These are phyloP conservation scores for Ceriops zippeliana DNA, from an alignment of 345 rosid species.

Conservation along the genomic window DNA sequence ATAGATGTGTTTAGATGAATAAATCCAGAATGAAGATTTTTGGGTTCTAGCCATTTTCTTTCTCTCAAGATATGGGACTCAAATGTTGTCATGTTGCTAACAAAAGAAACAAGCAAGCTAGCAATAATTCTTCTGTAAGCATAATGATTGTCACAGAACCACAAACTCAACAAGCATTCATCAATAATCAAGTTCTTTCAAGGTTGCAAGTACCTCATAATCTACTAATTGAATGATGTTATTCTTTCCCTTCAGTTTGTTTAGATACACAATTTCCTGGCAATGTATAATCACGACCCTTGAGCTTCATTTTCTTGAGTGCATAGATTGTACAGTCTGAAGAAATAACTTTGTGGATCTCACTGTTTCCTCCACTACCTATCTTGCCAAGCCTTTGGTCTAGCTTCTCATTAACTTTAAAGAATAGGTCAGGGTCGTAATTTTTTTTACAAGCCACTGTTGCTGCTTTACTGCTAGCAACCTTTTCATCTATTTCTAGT, in stretches of 20 bases:
- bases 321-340: slow-evolving; percentile 91
- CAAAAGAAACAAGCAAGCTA: neutral
- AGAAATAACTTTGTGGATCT: slow-evolving; percentile 98
- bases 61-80: no score
- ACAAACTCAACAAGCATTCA: neutral
- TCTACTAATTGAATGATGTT: slow-evolving; percentile 88
- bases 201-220: slow-evolving; percentile 65
- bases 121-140: neutral
- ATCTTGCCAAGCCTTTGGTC: slow-evolving; percentile 98
- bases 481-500: slow-evolving; percentile 62
- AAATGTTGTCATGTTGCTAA: neutral
- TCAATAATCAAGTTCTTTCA: neutral
- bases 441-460: slow-evolving; percentile 61
- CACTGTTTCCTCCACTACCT: slow-evolving; percentile 99
- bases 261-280: slow-evolving; percentile 87
- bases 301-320: slow-evolving; percentile 96
- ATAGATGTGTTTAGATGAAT: slow-evolving; percentile 7
- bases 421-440: slow-evolving; percentile 83
- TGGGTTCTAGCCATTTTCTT: neutral
- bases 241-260: slow-evolving; percentile 76
- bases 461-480: slow-evolving; percentile 47
- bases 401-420: slow-evolving; percentile 90
- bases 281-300: slow-evolving; percentile 94
- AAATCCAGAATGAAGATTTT: neutral
- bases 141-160: neutral